phyloP scores from a whole-genome alignment of 1,139 yeast genomes.

The Blastobotrys elegans region DNA sequence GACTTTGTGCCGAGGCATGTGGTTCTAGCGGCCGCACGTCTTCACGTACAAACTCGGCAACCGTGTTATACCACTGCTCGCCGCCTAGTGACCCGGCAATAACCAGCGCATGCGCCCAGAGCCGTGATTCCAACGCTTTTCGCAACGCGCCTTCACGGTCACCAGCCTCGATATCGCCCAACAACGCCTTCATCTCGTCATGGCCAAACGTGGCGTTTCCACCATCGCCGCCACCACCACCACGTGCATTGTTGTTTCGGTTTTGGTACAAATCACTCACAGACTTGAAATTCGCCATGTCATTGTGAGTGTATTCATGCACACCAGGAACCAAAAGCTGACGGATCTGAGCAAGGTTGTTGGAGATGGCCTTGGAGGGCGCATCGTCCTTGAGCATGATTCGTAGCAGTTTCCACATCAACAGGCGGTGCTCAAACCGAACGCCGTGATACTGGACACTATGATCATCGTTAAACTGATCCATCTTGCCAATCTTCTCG shows the following conservation, averaged over 20 bases:
- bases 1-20: constrained; percentile 43
- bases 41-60: constrained; percentile 44
- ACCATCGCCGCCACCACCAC: constrained; percentile 24
- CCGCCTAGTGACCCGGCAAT: constrained; percentile 64
- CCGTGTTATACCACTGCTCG: constrained; percentile 55
- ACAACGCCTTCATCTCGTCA: constrained; percentile 28
- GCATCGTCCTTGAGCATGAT: constrained; percentile 27
- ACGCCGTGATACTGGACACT: constrained; percentile 8
- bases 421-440: constrained; percentile 23
- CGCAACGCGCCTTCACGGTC: constrained; percentile 62
- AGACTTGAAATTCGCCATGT: constrained; percentile 21
- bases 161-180: constrained; percentile 51
- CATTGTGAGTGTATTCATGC: constrained; percentile 17
- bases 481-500: constrained; percentile 31
- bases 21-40: constrained; percentile 35
- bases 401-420: constrained; percentile 32
- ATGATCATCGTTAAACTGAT: constrained; percentile 17
- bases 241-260: constrained; percentile 10
- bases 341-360: constrained; percentile 19
- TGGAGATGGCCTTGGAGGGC: constrained; percentile 19
- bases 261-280: constrained; percentile 27
- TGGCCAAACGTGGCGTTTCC: constrained; percentile 34
- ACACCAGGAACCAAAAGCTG: constrained; percentile 26
- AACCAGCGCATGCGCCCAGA: constrained; percentile 75
- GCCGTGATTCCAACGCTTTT: constrained; percentile 55